Percentiles rank a stretch among this genome's conserved stretches.
These are phyloP conservation scores for Phialophora tarda DNA, from an alignment of 2,329 filamentous ascomycete genomes.

Conservation along the genomic window DNA sequence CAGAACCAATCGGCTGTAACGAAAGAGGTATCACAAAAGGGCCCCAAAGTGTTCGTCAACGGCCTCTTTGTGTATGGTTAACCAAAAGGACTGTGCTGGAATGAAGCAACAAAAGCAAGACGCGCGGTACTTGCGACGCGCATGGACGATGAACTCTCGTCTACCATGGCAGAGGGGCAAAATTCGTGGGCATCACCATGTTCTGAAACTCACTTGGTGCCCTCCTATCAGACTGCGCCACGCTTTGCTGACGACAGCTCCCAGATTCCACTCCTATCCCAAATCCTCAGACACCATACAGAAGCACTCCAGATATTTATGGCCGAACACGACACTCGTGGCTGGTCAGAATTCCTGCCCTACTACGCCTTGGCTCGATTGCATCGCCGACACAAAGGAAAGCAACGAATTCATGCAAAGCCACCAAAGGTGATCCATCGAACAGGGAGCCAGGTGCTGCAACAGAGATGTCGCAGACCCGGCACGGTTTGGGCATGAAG, in stretches of 20 bases:
- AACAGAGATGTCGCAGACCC: background rate
- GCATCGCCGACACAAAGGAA: background rate
- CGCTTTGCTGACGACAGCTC: slow-evolving; percentile 6
- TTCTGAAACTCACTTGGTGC: background rate
- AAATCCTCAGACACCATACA: background rate
- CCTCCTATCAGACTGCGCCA: slow-evolving; percentile 19
- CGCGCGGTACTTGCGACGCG: background rate
- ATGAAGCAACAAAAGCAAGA: background rate
- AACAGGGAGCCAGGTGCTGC: background rate
- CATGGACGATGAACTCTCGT: background rate
- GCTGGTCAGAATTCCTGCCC: background rate
- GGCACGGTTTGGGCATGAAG: background rate
- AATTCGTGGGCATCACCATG: background rate
- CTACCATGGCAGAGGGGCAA: background rate
- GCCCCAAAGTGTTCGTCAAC: background rate
- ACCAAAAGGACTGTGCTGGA: background rate
- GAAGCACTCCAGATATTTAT: background rate
- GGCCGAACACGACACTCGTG: background rate
- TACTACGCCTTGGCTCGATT: background rate
- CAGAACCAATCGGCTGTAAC: background rate
- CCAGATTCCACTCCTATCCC: background rate
- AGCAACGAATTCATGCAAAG: background rate
- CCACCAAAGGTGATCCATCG: background rate
- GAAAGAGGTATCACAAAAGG: background rate
- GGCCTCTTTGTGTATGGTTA: background rate